Evolutionary conservation across 2,329 filamentous ascomycete genomes (phyloP), one percentile per base, ranked within the genome.

Genomic region (Colletotrichum musae): DNA sequence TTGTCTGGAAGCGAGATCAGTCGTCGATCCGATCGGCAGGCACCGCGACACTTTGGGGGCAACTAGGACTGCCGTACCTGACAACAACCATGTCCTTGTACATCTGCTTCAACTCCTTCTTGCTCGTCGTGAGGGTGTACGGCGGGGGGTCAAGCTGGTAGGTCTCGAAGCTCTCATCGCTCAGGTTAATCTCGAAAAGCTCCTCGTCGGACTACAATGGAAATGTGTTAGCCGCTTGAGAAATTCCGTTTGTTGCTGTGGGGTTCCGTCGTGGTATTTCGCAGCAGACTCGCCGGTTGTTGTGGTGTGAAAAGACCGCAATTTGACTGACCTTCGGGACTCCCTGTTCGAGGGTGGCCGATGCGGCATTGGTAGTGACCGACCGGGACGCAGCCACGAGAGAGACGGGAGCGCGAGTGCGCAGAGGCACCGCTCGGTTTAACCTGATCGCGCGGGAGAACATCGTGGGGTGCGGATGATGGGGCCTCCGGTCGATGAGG

Each of bases 111-210:
- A 99, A 87, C 87, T 98, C 93, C 85, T 93, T 94, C 92, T 99
- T 99, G 79, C 95, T 98, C 73, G 94, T 93, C 78, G 97, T 88
- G 76, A 99, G 86, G 72, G 93, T 95, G 88, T 98, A 98, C 68
- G 94, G 87, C 74, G 96, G 96, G 76, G 95, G 95, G 85, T 99
- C 96, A 80, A 99, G 90, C 88, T 98, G 94, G 86, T 98, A 99
- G 68, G 96, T 98, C 90, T 99, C 96, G 87, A 98, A 99, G 87
- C 94, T 95, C 92, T 98, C 95, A 82, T 98, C 94, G 82, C 94
- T 97, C 82, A 99, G 92, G 79, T 91, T 92, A 81, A 99, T 90
- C 78, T 92, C 90, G 87, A 99, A 98, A 74, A 91, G 90, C 88
- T 97, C 93, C 79, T 98, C 94, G 82, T 98, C 95, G 83, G 95